Evolutionary conservation across 495 filamentous ascomycete genomes (phyloP), one percentile per base, ranked within the genome.

Genomic region (Penicillium taxi): DNA sequence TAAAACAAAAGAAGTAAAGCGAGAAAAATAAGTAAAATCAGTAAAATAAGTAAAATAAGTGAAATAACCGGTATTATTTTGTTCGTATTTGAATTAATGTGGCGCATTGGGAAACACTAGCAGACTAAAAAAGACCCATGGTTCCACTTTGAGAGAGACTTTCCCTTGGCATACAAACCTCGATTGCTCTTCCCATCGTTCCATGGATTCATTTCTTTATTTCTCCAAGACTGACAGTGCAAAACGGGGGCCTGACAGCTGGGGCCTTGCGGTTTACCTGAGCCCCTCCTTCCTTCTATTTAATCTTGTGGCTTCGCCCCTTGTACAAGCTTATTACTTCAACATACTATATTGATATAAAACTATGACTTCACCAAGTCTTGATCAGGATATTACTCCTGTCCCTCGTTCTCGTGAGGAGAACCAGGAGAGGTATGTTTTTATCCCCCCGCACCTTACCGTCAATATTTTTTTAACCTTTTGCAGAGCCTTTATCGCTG

Each of bases 401-500:
- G 58, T 58, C 26, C 61, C 59, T 41, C 61, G 66, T 6, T 67
- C 64, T 22, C 58, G 64, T 45, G 86, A 90, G 57, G 88, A 96
- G 58, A 95, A 96, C 43, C 85, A 91, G 59, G 90, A 96, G 62
- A 73, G 80, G 80, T 83, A 64, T 23, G 73, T 44, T 9, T 13
- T n/a, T 33, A 23, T 38, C 23, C 20, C 12, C 15, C 21, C 29
- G n/a, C 30, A 35, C 17, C 9, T 11, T 17, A 4, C 11, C 5
- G 13, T n/a, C n/a, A 2, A 14, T n/a, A n/a, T n/a, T 13, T 24
- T 9, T 38, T 48, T 19, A 44, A 32, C 11, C 26, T 9, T 2
- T 3, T 8, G 0, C 47, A 84, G 89, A 45, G 90, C 90, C 25
- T 96, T 94, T 50, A 91, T 96, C 48, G 90, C 91, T 7, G 90